A percentile compares a stretch with the other conserved stretches of the same genome.
Evolutionary conservation across 108 stramenopile genomes (phyloP).

Genomic region (Skeletonema tropicum): DNA sequence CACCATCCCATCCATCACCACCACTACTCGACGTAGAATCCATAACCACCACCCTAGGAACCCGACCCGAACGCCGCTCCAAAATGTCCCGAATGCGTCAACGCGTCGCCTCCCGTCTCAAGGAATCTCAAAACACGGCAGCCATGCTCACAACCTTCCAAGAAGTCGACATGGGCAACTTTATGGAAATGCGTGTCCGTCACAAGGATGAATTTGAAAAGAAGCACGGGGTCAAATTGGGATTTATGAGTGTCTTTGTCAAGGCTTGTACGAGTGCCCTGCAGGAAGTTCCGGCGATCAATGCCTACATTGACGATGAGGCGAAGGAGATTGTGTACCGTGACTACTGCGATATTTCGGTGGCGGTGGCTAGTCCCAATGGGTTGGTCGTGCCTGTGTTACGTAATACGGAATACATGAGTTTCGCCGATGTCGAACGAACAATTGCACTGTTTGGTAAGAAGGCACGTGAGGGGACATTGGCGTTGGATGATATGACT

Average conservation of each 20-base stretch:
- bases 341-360: conserved; percentile 96
- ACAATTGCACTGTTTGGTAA: conserved; percentile 94
- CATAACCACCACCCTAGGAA: conserved; percentile 56
- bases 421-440: conserved; percentile 96
- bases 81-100: conserved; percentile 99
- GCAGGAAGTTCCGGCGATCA: conserved; percentile 96
- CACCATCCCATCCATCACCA: conserved; percentile 53
- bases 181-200: conserved; percentile 95
- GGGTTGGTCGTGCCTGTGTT: conserved; percentile 99
- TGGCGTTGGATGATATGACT: conserved; percentile 98
- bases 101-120: conserved; percentile 95
- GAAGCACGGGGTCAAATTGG: conserved; percentile 97
- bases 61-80: conserved; percentile 93
- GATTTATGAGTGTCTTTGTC: conserved; percentile 99
- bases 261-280: conserved; percentile 94
- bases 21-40: conserved; percentile 51
- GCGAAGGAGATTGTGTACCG: conserved; percentile 98
- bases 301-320: conserved; percentile 98
- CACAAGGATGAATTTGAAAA: conserved; percentile 97
- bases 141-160: conserved; percentile 99
- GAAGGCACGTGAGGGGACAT: conserved; percentile 91
- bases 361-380: conserved; percentile 95
- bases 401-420: conserved; percentile 96
- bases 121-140: conserved; percentile 98
- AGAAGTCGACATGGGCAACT: conserved; percentile 97